These are phyloP conservation scores for Plasmodium gallinaceum DNA, from an alignment of 169 alveolate species.

Conservation along the genomic window DNA sequence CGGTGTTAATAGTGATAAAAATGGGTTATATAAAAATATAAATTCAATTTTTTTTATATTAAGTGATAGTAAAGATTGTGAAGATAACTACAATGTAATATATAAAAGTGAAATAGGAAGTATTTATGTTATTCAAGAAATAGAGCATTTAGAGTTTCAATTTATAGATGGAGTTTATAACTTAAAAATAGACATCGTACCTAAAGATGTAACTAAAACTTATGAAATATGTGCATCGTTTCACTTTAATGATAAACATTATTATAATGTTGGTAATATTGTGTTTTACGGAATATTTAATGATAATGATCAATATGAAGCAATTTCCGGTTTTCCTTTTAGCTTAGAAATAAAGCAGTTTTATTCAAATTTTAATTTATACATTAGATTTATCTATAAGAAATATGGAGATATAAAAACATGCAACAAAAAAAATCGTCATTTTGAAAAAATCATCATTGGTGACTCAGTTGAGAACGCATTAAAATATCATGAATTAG, in stretches of 20 bases:
- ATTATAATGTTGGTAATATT: conserved; percentile 48
- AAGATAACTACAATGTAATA: conserved; percentile 38
- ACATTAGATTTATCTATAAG: conserved; percentile 31
- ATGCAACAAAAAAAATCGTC: conserved; percentile 15
- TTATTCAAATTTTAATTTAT: conserved; percentile 38
- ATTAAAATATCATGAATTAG: conserved; percentile 21
- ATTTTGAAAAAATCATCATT: conserved; percentile 19
- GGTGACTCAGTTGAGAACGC: conserved; percentile 6
- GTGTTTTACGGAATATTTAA: conserved; percentile 39
- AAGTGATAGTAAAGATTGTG: conserved; percentile 66
- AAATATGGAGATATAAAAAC: conserved; percentile 12
- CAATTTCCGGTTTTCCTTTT: conserved; percentile 58
- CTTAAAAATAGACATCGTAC: conserved; percentile 39
- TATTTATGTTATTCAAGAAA: conserved; percentile 45
- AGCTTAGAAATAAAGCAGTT: conserved; percentile 58
- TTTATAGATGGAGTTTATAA: conserved; percentile 51
- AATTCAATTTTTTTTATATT: conserved; percentile 35
- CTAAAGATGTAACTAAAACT: conserved; percentile 21
- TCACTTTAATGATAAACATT: conserved; percentile 25
- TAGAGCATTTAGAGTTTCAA: conserved; percentile 12
- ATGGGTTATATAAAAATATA: background rate
- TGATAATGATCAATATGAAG: conserved; percentile 28
- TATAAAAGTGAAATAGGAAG: conserved; percentile 22
- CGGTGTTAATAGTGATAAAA: background rate
- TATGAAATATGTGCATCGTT: conserved; percentile 65